These are phyloP conservation scores for Aspergillus fijiensis DNA, from an alignment of 2,329 filamentous ascomycete genomes.

Conservation along the genomic window DNA sequence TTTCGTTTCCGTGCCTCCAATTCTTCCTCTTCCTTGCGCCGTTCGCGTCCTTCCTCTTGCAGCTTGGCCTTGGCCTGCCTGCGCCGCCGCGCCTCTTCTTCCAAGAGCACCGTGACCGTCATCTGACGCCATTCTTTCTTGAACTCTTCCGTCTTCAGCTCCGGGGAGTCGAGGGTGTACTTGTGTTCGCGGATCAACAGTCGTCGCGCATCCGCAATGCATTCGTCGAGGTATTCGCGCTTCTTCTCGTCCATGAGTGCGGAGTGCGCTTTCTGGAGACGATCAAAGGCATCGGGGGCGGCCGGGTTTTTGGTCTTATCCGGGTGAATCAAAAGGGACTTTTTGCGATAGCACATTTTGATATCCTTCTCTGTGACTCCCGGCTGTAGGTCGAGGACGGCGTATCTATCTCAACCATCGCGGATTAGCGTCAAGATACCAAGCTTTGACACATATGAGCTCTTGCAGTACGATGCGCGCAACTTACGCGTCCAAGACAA, in stretches of 20 bases:
- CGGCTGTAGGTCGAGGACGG: constrained; percentile 91
- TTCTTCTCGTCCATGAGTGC: constrained; percentile 92
- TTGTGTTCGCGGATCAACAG: constrained; percentile 92
- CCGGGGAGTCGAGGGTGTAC: constrained; percentile 83
- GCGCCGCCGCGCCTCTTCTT: constrained; percentile 81
- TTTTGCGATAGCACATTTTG: constrained; percentile 89
- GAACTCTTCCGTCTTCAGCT: constrained; percentile 78
- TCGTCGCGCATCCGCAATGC: constrained; percentile 93
- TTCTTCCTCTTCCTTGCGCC: constrained; percentile 83
- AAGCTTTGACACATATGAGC: too few species aligned
- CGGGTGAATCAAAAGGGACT: constrained; percentile 97
- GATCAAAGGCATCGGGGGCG: constrained; percentile 93
- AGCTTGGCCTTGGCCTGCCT: constrained; percentile 90
- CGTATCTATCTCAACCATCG: constrained; percentile 60
- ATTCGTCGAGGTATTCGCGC: constrained; percentile 82
- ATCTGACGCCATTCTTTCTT: constrained; percentile 85
- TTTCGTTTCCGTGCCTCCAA: constrained; percentile 76
- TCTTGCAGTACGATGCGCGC: background rate
- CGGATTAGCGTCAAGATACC: background rate
- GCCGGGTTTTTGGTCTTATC: constrained; percentile 92
- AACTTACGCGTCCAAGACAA: constrained; percentile 70
- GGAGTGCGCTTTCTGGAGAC: constrained; percentile 90
- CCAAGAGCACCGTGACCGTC: constrained; percentile 82
- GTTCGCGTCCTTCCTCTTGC: constrained; percentile 91
- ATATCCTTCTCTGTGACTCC: constrained; percentile 96